These are phyloP conservation scores for Fallopia convolvulus DNA, from an alignment of 148 eudicot species.

Conservation along the genomic window DNA sequence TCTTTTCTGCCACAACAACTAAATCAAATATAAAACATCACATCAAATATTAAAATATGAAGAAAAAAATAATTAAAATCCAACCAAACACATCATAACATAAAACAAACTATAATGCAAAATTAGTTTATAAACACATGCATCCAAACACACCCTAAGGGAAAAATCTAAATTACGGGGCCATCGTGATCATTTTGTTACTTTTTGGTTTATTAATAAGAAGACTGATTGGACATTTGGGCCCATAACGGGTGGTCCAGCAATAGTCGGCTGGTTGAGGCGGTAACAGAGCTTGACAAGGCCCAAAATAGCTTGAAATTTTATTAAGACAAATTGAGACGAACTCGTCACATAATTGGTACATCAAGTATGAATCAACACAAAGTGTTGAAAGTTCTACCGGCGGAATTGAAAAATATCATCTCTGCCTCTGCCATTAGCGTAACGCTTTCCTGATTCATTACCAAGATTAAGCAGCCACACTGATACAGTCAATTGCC, in stretches of 20 bases:
- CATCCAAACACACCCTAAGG: no score
- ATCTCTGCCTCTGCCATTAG: background rate
- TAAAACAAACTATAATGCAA: no score
- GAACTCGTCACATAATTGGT: background rate
- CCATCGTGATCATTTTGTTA: background rate
- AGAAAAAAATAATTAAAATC: no score
- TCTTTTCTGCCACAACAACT: no score
- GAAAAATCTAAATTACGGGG: no score
- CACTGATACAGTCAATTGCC: slow-evolving; percentile 83
- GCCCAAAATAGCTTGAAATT: background rate
- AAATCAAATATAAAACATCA: no score
- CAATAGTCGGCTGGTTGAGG: background rate
- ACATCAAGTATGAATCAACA: background rate
- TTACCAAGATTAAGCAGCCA: slow-evolving; percentile 40
- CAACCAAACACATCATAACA: no score
- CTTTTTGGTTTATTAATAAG: no score
- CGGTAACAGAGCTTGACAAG: background rate
- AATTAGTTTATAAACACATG: no score
- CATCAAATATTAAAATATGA: no score
- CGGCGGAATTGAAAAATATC: background rate
- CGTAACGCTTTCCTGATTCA: background rate
- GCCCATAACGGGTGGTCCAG: background rate
- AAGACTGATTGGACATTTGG: background rate
- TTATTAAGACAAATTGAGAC: slow-evolving; percentile 1
- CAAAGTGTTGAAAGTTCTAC: background rate